phyloP scores from a whole-genome alignment of 169 alveolate species.

The Toxoplasma gondii region DNA sequence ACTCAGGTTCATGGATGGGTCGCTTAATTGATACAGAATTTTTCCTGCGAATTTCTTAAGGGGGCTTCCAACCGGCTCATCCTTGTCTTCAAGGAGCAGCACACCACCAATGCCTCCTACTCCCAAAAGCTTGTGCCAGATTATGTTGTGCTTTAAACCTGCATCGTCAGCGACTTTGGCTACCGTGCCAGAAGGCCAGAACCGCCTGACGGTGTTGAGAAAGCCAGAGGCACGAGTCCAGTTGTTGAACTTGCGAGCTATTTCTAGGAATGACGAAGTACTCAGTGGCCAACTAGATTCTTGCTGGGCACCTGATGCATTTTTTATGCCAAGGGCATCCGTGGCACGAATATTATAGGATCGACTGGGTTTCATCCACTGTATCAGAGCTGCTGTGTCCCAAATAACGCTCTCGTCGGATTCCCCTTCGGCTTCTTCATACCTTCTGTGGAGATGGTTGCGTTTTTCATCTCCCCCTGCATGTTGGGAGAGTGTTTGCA shows the following conservation, averaged over 20 bases:
- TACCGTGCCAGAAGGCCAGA: constrained; percentile 2
- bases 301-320: too few species aligned
- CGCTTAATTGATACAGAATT: background rate
- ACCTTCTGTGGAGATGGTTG: too few species aligned
- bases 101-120: constrained; percentile 13
- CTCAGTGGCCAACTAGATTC: too few species aligned
- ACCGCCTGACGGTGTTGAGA: background rate
- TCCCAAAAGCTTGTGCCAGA: background rate
- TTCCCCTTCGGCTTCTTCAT: too few species aligned
- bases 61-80: background rate
- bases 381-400: too few species aligned
- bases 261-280: background rate
- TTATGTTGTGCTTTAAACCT: background rate
- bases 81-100: background rate
- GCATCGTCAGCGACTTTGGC: background rate
- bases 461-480: too few species aligned
- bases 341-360: too few species aligned
- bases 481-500: background rate
- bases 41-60: background rate
- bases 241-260: background rate
- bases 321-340: too few species aligned
- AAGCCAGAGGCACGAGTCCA: background rate
- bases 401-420: too few species aligned
- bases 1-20: background rate
- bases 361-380: too few species aligned